These are phyloP conservation scores for Calonectria multiphialidica DNA, from an alignment of 2,329 filamentous ascomycete species.

Conservation along the genomic window DNA sequence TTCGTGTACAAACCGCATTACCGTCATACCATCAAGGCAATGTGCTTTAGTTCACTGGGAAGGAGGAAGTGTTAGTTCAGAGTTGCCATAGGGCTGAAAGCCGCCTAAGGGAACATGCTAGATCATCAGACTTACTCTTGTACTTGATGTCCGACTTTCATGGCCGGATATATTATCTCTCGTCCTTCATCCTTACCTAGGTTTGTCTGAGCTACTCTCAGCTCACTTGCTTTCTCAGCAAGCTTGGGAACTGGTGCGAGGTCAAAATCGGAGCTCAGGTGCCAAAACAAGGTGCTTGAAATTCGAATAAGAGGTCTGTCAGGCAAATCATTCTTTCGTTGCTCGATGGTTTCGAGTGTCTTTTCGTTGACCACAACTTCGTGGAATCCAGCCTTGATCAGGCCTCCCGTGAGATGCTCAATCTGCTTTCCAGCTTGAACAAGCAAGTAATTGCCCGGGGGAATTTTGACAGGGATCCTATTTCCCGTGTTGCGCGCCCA, in stretches of 20 bases:
- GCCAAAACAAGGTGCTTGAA: slow-evolving; percentile 73
- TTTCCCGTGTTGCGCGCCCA: slow-evolving; percentile 74
- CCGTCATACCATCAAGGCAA: slow-evolving; percentile 61
- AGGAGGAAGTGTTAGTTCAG: slow-evolving; percentile 27
- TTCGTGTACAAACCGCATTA: not conserved
- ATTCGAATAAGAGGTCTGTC: slow-evolving; percentile 67
- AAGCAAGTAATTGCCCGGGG: slow-evolving; percentile 67
- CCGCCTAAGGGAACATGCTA: not conserved
- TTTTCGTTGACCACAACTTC: slow-evolving; percentile 70
- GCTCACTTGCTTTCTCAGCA: slow-evolving; percentile 55
- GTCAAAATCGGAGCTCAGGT: slow-evolving; percentile 68
- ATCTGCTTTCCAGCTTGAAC: slow-evolving; percentile 74
- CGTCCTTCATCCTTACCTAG: slow-evolving; percentile 67
- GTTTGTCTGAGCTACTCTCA: slow-evolving; percentile 61
- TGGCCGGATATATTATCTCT: slow-evolving; percentile 59
- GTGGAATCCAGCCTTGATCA: slow-evolving; percentile 72
- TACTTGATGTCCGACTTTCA: slow-evolving; percentile 72
- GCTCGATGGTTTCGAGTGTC: slow-evolving; percentile 61
- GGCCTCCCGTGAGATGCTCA: slow-evolving; percentile 70
- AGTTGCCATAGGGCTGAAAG: not conserved
- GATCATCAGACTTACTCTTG: slow-evolving; percentile 58
- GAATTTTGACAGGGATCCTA: slow-evolving; percentile 70
- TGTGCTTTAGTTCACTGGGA: slow-evolving; percentile 63
- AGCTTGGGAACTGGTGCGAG: slow-evolving; percentile 64
- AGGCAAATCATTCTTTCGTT: slow-evolving; percentile 55